These are phyloP conservation scores for Austroboletus niveus DNA, from an alignment of 1,284 basidiomycete genomes.

Conservation along the genomic window DNA sequence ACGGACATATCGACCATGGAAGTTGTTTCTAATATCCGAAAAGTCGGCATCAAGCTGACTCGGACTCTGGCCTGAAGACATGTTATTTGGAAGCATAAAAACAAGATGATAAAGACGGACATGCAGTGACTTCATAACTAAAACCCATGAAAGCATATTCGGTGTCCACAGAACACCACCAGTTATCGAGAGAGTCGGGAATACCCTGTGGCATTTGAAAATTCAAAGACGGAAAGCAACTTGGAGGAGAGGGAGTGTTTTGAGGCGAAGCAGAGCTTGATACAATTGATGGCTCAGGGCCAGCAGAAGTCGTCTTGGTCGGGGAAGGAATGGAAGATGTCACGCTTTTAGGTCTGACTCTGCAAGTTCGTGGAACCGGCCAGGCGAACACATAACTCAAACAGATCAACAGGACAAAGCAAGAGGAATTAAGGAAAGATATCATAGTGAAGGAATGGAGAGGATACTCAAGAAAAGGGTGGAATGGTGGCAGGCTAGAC, in stretches of 20 bases:
- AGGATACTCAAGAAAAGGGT: not conserved
- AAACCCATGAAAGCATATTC: constrained; percentile 76
- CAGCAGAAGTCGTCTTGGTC: too few species aligned
- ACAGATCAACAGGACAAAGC: constrained; percentile 9
- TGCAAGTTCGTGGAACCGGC: constrained; percentile 15
- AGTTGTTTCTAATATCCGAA: constrained; percentile 55
- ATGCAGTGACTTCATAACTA: constrained; percentile 65
- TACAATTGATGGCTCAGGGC: too few species aligned
- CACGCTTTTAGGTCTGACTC: not conserved
- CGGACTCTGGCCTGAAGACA: constrained; percentile 45
- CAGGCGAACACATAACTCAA: constrained; percentile 6
- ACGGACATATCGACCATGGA: constrained; percentile 68
- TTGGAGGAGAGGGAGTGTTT: not conserved
- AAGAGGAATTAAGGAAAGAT: not conserved
- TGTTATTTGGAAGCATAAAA: not conserved
- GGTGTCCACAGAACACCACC: constrained; percentile 63
- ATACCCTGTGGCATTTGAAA: constrained; percentile 55
- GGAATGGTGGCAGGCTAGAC: not conserved
- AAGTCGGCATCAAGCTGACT: constrained; percentile 57
- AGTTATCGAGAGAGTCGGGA: constrained; percentile 48
- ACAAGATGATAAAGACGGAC: constrained; percentile 34
- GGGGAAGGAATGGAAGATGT: too few species aligned
- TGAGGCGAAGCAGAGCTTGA: too few species aligned
- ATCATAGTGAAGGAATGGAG: constrained; percentile 7
- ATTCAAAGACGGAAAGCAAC: constrained; percentile 56